Conservation (phyloP, 75 land plant species). For the Selaginella moellendorffii region DNA sequence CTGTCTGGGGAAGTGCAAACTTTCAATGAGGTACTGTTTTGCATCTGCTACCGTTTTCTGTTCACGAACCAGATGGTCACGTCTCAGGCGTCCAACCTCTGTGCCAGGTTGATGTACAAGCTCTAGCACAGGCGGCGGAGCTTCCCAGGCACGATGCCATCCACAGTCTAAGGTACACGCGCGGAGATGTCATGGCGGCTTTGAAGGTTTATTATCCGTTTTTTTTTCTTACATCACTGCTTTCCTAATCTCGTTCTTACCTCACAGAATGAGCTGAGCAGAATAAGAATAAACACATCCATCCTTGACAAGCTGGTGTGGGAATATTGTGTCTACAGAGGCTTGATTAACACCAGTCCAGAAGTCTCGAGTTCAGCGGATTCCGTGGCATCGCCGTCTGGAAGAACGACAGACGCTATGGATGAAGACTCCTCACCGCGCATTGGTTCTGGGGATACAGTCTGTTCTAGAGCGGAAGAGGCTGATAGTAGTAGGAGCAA, state of each 20-base stretch:
- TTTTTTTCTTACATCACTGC: not conserved
- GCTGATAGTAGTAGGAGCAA: not conserved
- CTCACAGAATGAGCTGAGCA: conserved; percentile 81
- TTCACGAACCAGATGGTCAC: not conserved
- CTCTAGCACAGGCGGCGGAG: conserved; percentile 91
- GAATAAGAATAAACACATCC: conserved; percentile 54
- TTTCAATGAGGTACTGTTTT: conserved; percentile 59
- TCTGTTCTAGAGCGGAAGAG: not conserved
- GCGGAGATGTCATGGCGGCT: conserved; percentile 68
- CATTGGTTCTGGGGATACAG: not conserved
- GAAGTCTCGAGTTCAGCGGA: not conserved
- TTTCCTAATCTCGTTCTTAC: conserved; percentile 6
- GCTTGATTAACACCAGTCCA: conserved; percentile 46
- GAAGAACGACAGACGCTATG: too few species aligned
- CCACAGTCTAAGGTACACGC: conserved; percentile 77
- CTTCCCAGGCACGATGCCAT: conserved; percentile 89
- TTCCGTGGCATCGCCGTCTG: conserved; percentile 14
- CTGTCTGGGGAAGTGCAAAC: conserved; percentile 59
- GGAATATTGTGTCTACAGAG: conserved; percentile 92
- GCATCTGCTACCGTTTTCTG: not conserved
- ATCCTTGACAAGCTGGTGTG: conserved; percentile 77
- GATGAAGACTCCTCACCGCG: too few species aligned
- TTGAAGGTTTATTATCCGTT: conserved; percentile 63
- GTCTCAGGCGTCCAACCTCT: not conserved
- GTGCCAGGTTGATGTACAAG: conserved; percentile 80